Percentiles rank a stretch among this genome's conserved stretches.
These are phyloP conservation scores for Trichaptum fuscoviolaceum DNA, from an alignment of 768 basidiomycete species.

Conservation along the genomic window DNA sequence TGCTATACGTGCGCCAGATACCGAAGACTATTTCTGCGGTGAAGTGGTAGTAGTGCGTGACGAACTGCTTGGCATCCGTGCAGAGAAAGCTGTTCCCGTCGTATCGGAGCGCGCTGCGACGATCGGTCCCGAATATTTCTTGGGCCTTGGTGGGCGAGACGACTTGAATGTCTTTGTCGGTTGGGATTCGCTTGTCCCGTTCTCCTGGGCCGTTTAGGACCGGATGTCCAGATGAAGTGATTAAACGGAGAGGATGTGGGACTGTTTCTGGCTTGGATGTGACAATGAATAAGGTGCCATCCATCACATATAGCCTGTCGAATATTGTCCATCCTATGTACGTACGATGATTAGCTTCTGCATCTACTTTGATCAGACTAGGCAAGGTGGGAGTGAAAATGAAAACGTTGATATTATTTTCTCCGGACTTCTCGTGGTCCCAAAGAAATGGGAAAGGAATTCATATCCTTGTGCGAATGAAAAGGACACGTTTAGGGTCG, in stretches of 20 bases:
- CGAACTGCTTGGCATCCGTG: slow-evolving; percentile 17
- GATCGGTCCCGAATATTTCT: slow-evolving; percentile 53
- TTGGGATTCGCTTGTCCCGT: slow-evolving; percentile 58
- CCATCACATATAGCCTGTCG: slow-evolving; percentile 74
- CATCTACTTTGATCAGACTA: slow-evolving; percentile 6
- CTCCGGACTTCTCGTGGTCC: neutral
- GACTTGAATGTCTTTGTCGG: slow-evolving; percentile 72
- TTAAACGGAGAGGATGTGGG: slow-evolving; percentile 44
- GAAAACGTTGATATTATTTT: no score
- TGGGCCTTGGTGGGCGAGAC: slow-evolving; percentile 66
- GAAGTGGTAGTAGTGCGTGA: slow-evolving; percentile 94
- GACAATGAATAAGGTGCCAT: slow-evolving; percentile 80
- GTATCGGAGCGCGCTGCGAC: slow-evolving; percentile 53
- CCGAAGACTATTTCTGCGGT: slow-evolving; percentile 89
- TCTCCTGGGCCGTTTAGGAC: slow-evolving; percentile 44
- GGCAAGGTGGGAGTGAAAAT: slow-evolving; percentile 14
- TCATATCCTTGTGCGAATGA: slow-evolving; percentile 13
- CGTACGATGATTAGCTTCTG: slow-evolving; percentile 1
- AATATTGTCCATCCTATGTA: slow-evolving; percentile 85
- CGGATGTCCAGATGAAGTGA: neutral
- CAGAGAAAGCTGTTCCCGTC: slow-evolving; percentile 39
- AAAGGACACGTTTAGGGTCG: neutral
- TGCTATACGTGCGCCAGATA: slow-evolving; percentile 86
- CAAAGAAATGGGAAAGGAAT: slow-evolving; percentile 14
- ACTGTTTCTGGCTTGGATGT: slow-evolving; percentile 61